Evolutionary conservation across 495 filamentous ascomycete species (phyloP), one percentile per base, ranked within the genome.

Genomic region (Aspergillus haitiensis): DNA sequence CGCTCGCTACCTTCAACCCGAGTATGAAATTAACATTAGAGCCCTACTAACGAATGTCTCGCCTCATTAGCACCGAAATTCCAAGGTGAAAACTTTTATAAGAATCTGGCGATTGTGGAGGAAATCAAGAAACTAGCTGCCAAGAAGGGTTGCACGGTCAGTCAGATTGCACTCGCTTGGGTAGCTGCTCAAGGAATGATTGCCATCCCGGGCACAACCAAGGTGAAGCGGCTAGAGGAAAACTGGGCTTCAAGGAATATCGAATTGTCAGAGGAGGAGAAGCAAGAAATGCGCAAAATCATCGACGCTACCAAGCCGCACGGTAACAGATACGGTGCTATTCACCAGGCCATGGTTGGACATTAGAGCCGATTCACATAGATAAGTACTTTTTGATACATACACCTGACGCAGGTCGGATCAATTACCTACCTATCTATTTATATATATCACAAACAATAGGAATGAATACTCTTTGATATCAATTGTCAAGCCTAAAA

Each of bases 71-170:
- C 58, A 5, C 77, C 78, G 18, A 79, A 79, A 52, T 81, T 81
- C 60, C 77, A 81, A 64, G 75, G 76, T 27, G 78, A 81, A 11
- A 81, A 81, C 59, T 81, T 81, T 62, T 78, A 77, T 65, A 77
- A 76, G 59, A 81, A 81, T 54, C 62, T 55, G 12, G 71, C 67
- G 18, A 78, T 81, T 40, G 75, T 79, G 6, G 74, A 78, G 1
- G 72, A 77, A 45, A 74, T 78, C 33, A 75, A 76, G 61, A 71
- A 71, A 52, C 67, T 81, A 12, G 75, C 78, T 6, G 36, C 60
- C 12, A 61, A 63, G 11, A 79, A 76, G 58, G 72, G 71, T 7
- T 75, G 72, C 65, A 67, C 66, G 0, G 65, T 72, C 15, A 69
- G 72, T 5, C 76, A 80, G 49, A 70, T 79, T 44, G 75, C 78